These are phyloP conservation scores for Theobroma grandiflorum DNA, from an alignment of 441 rosid species.

Conservation along the genomic window DNA sequence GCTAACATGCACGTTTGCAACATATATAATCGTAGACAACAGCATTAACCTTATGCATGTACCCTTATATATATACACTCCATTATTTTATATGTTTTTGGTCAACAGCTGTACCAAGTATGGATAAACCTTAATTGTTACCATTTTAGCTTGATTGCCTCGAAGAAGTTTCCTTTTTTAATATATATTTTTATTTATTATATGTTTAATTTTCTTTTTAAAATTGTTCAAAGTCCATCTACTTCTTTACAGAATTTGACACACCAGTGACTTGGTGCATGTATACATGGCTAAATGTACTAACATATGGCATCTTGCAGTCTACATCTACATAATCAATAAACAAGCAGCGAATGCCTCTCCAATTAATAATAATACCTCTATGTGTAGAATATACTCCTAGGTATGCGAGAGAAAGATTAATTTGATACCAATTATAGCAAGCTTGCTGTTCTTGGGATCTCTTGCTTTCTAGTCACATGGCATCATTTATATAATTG, in stretches of 20 bases:
- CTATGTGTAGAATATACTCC: neutral
- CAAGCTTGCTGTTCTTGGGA: neutral
- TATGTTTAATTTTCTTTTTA: too few species aligned
- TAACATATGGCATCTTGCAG: too few species aligned
- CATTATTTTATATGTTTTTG: neutral
- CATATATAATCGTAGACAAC: neutral
- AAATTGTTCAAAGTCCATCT: too few species aligned
- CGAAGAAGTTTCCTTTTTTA: neutral
- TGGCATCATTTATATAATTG: neutral
- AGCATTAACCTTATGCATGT: neutral
- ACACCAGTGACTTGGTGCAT: too few species aligned
- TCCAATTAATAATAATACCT: too few species aligned
- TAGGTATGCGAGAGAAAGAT: too few species aligned
- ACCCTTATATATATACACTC: too few species aligned
- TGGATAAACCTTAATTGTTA: constrained; percentile 13
- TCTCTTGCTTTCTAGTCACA: neutral
- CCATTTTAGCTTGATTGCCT: neutral
- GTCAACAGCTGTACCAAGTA: constrained; percentile 37
- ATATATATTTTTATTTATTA: too few species aligned
- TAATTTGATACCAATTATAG: neutral
- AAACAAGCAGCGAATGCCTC: too few species aligned
- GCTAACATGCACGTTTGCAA: constrained; percentile 26
- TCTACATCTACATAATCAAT: too few species aligned
- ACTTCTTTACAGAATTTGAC: too few species aligned
- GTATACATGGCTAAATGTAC: too few species aligned